Evolutionary conservation across 768 basidiomycete species (phyloP).

Genomic region (Panaeolus cyanescens): DNA sequence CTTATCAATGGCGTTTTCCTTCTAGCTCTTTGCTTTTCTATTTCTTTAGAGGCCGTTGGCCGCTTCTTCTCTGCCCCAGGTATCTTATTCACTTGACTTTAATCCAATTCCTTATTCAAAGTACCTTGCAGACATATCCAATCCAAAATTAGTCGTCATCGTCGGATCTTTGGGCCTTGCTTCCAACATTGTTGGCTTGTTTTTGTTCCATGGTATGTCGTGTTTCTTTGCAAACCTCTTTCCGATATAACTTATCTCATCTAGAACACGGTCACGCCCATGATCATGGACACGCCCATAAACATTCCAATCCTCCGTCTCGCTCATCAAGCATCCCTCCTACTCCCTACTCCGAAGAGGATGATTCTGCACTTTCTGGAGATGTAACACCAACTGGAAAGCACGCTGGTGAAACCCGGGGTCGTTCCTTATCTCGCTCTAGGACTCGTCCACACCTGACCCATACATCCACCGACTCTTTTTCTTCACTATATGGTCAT

Average conservation of each 20-base stretch:
- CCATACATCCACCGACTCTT: constrained; percentile 34
- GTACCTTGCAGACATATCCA: constrained; percentile 71
- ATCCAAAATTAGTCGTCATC: constrained; percentile 84
- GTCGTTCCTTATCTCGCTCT: constrained; percentile 34
- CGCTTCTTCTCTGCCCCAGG: constrained; percentile 88
- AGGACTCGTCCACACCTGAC: constrained; percentile 17
- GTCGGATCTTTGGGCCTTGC: constrained; percentile 89
- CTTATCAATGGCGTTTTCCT: constrained; percentile 97
- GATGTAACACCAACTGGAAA: constrained; percentile 34
- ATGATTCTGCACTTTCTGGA: constrained; percentile 13
- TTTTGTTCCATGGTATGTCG: constrained; percentile 88
- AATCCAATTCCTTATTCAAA: constrained; percentile 6
- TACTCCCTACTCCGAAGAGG: constrained; percentile 20
- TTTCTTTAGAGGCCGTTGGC: constrained; percentile 88
- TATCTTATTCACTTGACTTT: constrained; percentile 28
- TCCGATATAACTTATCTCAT: constrained; percentile 11
- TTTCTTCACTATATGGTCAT: constrained; percentile 71
- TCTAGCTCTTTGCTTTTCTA: constrained; percentile 94
- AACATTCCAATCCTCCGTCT: constrained; percentile 33
- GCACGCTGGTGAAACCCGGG: constrained; percentile 18
- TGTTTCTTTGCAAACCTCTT: constrained; percentile 1
- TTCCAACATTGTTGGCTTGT: constrained; percentile 91
- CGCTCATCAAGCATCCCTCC: constrained; percentile 34
- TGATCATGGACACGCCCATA: constrained; percentile 44
- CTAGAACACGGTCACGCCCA: constrained; percentile 75